phyloP scores from a whole-genome alignment of 2,329 filamentous ascomycete species.

The Phyllosticta paracitricarpa region DNA sequence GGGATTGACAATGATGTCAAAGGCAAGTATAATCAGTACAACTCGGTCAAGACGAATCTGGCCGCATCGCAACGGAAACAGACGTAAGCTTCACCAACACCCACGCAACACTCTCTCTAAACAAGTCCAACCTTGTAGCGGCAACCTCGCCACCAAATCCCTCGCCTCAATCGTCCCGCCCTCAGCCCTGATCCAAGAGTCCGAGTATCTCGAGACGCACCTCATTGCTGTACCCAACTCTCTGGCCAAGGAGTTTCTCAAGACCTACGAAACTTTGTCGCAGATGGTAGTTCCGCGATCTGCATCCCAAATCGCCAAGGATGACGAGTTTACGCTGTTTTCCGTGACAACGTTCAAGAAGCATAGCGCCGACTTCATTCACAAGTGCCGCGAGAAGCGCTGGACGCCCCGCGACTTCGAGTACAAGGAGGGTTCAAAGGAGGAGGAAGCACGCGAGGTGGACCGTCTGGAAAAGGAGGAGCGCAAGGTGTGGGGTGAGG shows the following conservation, averaged over 20 bases:
- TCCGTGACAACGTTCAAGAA: constrained; percentile 93
- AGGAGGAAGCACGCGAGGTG: constrained; percentile 81
- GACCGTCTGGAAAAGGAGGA: constrained; percentile 75
- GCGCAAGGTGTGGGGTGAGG: constrained; percentile 86
- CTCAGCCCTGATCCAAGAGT: constrained; percentile 69
- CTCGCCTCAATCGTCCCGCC: constrained; percentile 76
- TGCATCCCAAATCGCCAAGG: constrained; percentile 65
- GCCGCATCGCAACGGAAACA: constrained; percentile 75
- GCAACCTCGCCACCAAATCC: constrained; percentile 89
- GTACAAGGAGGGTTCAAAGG: constrained; percentile 78
- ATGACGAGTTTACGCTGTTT: constrained; percentile 83
- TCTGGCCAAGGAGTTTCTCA: constrained; percentile 77
- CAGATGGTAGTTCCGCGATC: constrained; percentile 93
- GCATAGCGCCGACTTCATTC: constrained; percentile 72
- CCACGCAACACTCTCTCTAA: not conserved
- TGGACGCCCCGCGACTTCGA: constrained; percentile 95
- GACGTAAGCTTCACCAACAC: constrained; percentile 48
- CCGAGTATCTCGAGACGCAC: constrained; percentile 94
- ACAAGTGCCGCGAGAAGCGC: constrained; percentile 84
- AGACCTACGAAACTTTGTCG: constrained; percentile 76
- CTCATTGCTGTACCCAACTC: constrained; percentile 78
- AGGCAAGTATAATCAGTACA: constrained; percentile 89
- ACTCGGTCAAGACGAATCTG: constrained; percentile 76
- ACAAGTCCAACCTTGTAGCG: constrained; percentile 39
- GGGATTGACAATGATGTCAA: constrained; percentile 96